These are phyloP conservation scores for Neospermospora avenae DNA, from an alignment of 2,329 filamentous ascomycete genomes.

Conservation along the genomic window DNA sequence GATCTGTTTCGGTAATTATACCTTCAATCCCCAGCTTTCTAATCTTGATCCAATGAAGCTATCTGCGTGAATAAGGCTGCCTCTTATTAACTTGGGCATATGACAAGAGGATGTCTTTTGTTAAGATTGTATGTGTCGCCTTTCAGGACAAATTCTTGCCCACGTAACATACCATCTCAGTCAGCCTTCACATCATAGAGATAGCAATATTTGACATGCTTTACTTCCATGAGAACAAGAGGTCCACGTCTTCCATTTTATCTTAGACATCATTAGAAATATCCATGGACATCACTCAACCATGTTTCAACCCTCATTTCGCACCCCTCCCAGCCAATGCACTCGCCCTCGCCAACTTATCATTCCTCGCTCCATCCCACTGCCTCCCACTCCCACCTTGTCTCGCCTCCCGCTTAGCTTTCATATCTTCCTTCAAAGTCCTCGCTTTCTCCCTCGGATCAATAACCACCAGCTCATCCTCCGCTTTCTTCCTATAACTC, in stretches of 20 bases:
- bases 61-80: too few relatives aligned
- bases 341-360: conserved; percentile 51
- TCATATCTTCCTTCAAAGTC: conserved; percentile 65
- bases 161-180: neutral
- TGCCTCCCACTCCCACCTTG: conserved; percentile 48
- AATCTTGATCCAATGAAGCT: too few relatives aligned
- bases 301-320: conserved; percentile 37
- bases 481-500: conserved; percentile 84
- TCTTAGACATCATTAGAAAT: too few relatives aligned
- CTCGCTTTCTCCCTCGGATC: conserved; percentile 82
- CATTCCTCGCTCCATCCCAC: conserved; percentile 58
- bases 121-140: neutral
- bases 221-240: too few relatives aligned
- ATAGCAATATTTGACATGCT: neutral
- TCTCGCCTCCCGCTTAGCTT: conserved; percentile 54
- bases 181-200: neutral
- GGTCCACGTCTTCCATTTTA: too few relatives aligned
- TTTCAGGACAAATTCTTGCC: neutral
- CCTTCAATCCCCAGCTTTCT: too few relatives aligned
- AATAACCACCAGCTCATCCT: conserved; percentile 88
- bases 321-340: conserved; percentile 56
- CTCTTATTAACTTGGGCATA: too few relatives aligned
- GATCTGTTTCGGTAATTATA: too few relatives aligned
- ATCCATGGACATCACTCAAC: neutral
- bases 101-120: too few relatives aligned